These are phyloP conservation scores for Saururus chinensis DNA, from an alignment of 164 flowering plant genomes.

Conservation along the genomic window DNA sequence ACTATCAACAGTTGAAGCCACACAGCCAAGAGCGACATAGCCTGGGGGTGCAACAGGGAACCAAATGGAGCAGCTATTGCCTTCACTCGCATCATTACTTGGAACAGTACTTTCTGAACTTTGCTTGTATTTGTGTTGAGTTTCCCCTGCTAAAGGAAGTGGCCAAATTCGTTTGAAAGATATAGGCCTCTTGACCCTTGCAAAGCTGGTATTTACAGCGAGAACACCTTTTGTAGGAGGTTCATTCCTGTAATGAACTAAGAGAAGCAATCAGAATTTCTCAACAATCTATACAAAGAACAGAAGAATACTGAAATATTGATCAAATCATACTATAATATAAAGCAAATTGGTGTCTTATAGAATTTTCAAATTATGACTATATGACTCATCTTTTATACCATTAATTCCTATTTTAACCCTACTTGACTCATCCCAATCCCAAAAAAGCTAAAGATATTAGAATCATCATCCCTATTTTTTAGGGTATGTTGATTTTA, in stretches of 20 bases:
- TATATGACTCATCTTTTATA: too few species aligned
- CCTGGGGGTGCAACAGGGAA: conserved; percentile 90
- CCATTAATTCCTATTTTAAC: too few species aligned
- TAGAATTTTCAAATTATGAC: too few species aligned
- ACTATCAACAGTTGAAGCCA: conserved; percentile 55
- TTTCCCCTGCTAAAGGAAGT: conserved; percentile 15
- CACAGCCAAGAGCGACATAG: conserved; percentile 91
- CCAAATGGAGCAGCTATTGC: conserved; percentile 66
- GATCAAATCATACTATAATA: too few species aligned
- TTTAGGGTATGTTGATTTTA: too few species aligned
- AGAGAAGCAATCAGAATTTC: conserved; percentile 4
- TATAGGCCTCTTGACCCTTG: conserved; percentile 70
- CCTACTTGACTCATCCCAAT: too few species aligned
- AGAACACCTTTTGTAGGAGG: conserved; percentile 91
- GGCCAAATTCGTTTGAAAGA: conserved; percentile 77
- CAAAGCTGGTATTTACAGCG: conserved; percentile 66
- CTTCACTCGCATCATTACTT: conserved; percentile 8
- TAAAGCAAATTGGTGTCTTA: too few species aligned
- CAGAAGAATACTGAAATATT: too few species aligned
- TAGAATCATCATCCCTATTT: too few species aligned
- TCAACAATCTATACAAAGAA: neutral
- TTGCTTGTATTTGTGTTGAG: conserved; percentile 7
- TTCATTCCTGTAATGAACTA: conserved; percentile 53
- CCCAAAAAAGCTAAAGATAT: too few species aligned
- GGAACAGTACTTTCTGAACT: conserved; percentile 1